Conservation (phyloP, 2,329 filamentous ascomycete genomes). For the Didymellaceae sp. region DNA sequence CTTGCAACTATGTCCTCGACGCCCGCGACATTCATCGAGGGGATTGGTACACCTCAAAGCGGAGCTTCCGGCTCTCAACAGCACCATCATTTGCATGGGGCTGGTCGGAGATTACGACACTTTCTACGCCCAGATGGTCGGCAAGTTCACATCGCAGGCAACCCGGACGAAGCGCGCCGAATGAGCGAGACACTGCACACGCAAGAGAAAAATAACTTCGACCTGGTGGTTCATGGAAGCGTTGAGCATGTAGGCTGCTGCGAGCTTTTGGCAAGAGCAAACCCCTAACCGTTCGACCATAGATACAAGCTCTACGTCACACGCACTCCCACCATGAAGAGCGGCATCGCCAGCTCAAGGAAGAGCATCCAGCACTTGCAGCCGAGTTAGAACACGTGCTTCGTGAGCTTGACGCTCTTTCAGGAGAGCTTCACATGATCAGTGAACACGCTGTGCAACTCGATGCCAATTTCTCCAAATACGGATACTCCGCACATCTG, state of each 20-base stretch:
- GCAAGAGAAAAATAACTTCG: constrained; percentile 54
- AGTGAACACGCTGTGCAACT: constrained; percentile 62
- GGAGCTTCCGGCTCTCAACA: constrained; percentile 16
- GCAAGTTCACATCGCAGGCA: constrained; percentile 62
- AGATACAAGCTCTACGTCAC: constrained; percentile 56
- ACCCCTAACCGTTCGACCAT: not conserved
- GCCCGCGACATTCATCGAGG: not conserved
- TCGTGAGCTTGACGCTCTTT: constrained; percentile 60
- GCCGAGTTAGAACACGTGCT: constrained; percentile 65
- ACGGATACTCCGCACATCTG: constrained; percentile 66
- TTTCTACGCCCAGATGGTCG: constrained; percentile 64
- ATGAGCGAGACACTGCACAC: constrained; percentile 54
- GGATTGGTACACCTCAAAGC: not conserved
- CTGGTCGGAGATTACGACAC: constrained; percentile 56
- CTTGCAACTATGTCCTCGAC: not conserved
- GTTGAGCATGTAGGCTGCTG: constrained; percentile 50
- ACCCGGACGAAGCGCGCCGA: constrained; percentile 61
- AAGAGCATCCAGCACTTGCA: constrained; percentile 59
- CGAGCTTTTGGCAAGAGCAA: no score
- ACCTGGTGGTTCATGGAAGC: constrained; percentile 66
- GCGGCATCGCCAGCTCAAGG: constrained; percentile 55
- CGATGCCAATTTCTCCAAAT: constrained; percentile 68
- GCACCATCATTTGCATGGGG: constrained; percentile 36
- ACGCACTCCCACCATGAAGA: constrained; percentile 62
- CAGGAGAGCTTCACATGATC: constrained; percentile 61